A percentile compares a stretch with the other conserved stretches of the same genome.
Conservation (phyloP, 2,329 filamentous ascomycete genomes). For the Aspergillus hiratsukae region DNA sequence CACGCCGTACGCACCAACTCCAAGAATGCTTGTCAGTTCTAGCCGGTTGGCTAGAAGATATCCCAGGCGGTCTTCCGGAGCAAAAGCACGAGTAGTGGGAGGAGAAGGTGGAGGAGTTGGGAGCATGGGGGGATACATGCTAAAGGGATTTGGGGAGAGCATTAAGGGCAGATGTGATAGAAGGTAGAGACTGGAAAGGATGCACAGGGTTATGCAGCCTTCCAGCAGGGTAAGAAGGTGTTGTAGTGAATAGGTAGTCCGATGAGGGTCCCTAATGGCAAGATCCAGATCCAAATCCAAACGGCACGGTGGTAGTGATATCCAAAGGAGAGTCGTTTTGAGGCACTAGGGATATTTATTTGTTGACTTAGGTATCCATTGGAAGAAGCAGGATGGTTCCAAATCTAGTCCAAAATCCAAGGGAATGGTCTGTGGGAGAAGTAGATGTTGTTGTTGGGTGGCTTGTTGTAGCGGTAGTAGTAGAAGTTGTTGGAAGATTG, state of each 20-base stretch:
- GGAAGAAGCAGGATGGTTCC: slow-evolving; percentile 11
- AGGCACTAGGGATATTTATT: slow-evolving; percentile 11
- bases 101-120: slow-evolving; percentile 45
- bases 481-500: neutral
- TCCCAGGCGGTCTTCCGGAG: slow-evolving; percentile 82
- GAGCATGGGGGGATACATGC: slow-evolving; percentile 43
- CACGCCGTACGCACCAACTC: slow-evolving; percentile 92
- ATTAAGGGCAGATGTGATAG: slow-evolving; percentile 10
- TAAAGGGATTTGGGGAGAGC: slow-evolving; percentile 18
- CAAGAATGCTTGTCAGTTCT: slow-evolving; percentile 78
- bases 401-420: slow-evolving; percentile 9
- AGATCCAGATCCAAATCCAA: slow-evolving; percentile 5
- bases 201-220: neutral
- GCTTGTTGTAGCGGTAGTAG: neutral
- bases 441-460: neutral
- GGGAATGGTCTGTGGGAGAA: slow-evolving; percentile 8
- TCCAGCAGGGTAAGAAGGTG: slow-evolving; percentile 7
- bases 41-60: slow-evolving; percentile 76
- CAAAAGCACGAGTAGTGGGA: slow-evolving; percentile 48
- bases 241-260: slow-evolving; percentile 3
- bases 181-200: slow-evolving; percentile 6
- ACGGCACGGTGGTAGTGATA: slow-evolving; percentile 1
- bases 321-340: slow-evolving; percentile 1
- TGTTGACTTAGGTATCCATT: slow-evolving; percentile 18
- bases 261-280: neutral